These are phyloP conservation scores for Globisporangium acanthophoron DNA, from an alignment of 352 stramenopile genomes.

Conservation along the genomic window DNA sequence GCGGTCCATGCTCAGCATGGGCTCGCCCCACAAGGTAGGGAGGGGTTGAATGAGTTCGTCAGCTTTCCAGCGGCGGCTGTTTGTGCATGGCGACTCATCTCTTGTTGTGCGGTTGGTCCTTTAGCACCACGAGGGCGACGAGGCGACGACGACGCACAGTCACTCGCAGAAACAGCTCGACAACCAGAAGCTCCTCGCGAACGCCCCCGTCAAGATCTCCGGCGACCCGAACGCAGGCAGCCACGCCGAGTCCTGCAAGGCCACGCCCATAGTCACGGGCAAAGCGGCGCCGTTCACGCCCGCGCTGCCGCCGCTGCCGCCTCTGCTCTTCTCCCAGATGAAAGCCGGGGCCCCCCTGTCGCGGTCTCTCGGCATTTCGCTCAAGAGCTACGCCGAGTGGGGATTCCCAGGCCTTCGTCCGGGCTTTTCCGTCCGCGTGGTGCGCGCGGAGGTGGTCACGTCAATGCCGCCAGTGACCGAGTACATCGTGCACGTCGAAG, in stretches of 20 bases:
- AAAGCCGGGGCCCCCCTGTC: slow-evolving; percentile 23
- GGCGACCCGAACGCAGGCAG: not conserved
- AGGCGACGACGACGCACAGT: slow-evolving; percentile 8
- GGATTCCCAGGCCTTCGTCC: slow-evolving; percentile 39
- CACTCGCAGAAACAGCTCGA: slow-evolving; percentile 24
- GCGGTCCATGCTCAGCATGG: slow-evolving; percentile 52
- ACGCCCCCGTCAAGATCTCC: not conserved
- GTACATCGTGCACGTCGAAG: slow-evolving; percentile 72
- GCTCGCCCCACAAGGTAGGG: slow-evolving; percentile 40
- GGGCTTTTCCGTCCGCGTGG: slow-evolving; percentile 63
- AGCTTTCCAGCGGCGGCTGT: not conserved
- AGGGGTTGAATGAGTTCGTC: too few species aligned
- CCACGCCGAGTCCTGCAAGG: slow-evolving; percentile 1
- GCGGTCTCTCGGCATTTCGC: slow-evolving; percentile 32
- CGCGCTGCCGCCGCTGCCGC: slow-evolving; percentile 44
- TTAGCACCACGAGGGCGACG: slow-evolving; percentile 4
- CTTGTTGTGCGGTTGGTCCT: slow-evolving; percentile 6
- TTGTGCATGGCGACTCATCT: slow-evolving; percentile 1
- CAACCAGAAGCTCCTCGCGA: slow-evolving; percentile 24
- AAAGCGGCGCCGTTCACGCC: slow-evolving; percentile 17
- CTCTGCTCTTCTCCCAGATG: slow-evolving; percentile 44
- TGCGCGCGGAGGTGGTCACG: slow-evolving; percentile 49
- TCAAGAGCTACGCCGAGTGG: slow-evolving; percentile 55
- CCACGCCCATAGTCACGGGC: slow-evolving; percentile 8
- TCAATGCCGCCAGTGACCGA: slow-evolving; percentile 59